phyloP scores from a whole-genome alignment of 306 rosid species.

The Corylus avellana region DNA sequence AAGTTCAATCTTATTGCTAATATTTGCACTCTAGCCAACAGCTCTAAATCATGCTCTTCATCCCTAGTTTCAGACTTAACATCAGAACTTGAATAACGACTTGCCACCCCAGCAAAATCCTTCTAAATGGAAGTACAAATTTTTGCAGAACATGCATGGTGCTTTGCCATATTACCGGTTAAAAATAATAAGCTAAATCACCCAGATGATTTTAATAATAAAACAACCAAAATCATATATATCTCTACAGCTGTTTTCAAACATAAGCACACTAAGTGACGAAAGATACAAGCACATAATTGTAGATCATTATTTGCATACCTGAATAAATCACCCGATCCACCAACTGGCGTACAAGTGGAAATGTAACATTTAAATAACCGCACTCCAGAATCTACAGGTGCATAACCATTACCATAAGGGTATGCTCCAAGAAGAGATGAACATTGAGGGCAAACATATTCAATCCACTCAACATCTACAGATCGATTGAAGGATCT shows the following conservation, averaged over 20 bases:
- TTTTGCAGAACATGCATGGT: background rate
- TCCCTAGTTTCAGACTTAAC: background rate
- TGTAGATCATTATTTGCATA: conserved; percentile 32
- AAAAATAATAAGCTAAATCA: background rate
- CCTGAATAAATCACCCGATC: conserved; percentile 70
- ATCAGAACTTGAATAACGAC: background rate
- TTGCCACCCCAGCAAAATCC: background rate
- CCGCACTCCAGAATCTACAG: conserved; percentile 85
- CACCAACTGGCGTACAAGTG: conserved; percentile 54
- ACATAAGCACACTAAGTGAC: background rate
- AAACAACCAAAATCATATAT: background rate
- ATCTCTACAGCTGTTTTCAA: background rate
- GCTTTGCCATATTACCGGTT: background rate
- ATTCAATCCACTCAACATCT: conserved; percentile 83
- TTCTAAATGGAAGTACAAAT: background rate
- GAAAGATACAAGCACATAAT: background rate
- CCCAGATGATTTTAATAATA: background rate
- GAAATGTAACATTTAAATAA: conserved; percentile 78
- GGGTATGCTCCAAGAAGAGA: conserved; percentile 90
- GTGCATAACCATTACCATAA: conserved; percentile 47
- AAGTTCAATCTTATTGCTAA: background rate
- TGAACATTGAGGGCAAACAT: conserved; percentile 71
- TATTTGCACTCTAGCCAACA: background rate
- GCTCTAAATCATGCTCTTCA: background rate
- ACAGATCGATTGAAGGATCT: conserved; percentile 66